Evolutionary conservation across 305 asterid species (phyloP).

Genomic region (Plantago lanceolata): DNA sequence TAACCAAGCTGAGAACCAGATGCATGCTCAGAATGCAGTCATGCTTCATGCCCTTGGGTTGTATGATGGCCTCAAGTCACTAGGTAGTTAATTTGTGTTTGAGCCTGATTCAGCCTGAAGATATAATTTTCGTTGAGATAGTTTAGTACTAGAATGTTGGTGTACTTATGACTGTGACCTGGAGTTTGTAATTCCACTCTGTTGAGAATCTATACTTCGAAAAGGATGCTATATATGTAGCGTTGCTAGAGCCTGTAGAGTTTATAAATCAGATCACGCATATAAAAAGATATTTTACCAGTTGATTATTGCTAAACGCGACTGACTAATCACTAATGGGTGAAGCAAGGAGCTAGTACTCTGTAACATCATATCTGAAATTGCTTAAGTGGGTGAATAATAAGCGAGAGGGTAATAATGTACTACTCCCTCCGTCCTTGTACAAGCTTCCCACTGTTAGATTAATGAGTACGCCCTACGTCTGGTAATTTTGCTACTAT

Average conservation of each 20-base stretch:
- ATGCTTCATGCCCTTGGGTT: slow-evolving; percentile 91
- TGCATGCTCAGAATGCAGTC: slow-evolving; percentile 91
- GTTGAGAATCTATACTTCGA: too few species aligned
- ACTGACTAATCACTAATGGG: too few species aligned
- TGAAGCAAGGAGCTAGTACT: too few species aligned
- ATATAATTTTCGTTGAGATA: background rate
- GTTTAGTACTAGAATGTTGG: background rate
- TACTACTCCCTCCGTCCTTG: too few species aligned
- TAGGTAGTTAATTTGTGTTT: background rate
- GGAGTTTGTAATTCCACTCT: too few species aligned
- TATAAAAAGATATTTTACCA: too few species aligned
- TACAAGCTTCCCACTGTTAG: background rate
- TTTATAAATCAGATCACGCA: too few species aligned
- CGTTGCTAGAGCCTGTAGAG: too few species aligned
- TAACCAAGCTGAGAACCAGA: slow-evolving; percentile 83
- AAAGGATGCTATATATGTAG: background rate
- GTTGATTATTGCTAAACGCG: too few species aligned
- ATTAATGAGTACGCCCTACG: background rate
- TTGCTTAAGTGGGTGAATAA: too few species aligned
- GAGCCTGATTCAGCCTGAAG: slow-evolving; percentile 3
- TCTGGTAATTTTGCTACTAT: background rate
- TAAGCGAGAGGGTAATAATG: too few species aligned
- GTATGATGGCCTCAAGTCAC: slow-evolving; percentile 26
- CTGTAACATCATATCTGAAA: background rate
- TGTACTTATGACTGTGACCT: background rate